phyloP scores from a whole-genome alignment of 2,329 filamentous ascomycete species.

The Sporothrix mexicana region DNA sequence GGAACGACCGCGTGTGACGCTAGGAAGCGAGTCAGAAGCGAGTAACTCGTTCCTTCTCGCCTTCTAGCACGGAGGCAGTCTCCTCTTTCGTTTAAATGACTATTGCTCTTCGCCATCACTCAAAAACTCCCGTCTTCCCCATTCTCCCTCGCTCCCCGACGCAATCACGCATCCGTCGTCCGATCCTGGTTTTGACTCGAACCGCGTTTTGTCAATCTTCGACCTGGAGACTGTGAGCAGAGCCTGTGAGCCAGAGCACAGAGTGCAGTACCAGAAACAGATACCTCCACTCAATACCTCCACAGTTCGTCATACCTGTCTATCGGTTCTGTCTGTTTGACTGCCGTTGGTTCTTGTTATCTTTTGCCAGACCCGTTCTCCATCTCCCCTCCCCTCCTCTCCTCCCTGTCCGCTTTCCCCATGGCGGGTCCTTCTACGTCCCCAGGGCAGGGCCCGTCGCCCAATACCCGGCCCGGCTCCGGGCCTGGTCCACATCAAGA shows the following conservation, averaged over 20 bases:
- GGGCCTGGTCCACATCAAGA: neutral
- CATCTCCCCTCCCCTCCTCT: too few species aligned
- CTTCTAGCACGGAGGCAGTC: too few species aligned
- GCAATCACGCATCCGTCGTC: conserved; percentile 9
- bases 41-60: neutral
- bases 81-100: too few species aligned
- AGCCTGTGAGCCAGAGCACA: too few species aligned
- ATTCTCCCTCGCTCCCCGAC: conserved; percentile 19
- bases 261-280: too few species aligned
- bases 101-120: too few species aligned
- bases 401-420: neutral
- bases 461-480: neutral
- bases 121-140: conserved; percentile 17
- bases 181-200: neutral
- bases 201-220: neutral
- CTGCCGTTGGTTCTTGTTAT: neutral
- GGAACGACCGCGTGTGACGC: neutral
- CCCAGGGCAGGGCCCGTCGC: neutral
- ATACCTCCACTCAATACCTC: too few species aligned
- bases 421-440: conserved; percentile 18
- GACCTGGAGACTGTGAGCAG: too few species aligned
- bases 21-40: too few species aligned
- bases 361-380: neutral
- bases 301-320: too few species aligned
- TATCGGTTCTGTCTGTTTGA: neutral